Conservation (phyloP, 495 filamentous ascomycete species). For the Bacidia rubella region DNA sequence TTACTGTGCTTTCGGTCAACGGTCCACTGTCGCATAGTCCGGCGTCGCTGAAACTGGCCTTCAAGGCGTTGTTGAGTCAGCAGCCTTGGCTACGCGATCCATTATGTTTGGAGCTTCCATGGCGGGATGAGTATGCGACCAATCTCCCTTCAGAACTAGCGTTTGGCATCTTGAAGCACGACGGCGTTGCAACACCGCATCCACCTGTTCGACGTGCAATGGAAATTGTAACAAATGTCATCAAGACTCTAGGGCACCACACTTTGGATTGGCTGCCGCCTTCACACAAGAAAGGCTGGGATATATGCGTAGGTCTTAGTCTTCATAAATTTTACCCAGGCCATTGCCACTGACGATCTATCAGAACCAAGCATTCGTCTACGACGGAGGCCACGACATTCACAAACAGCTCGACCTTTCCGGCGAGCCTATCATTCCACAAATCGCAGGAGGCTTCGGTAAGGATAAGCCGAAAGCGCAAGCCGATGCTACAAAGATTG, state of each 20-base stretch:
- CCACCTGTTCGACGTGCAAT: slow-evolving; percentile 44
- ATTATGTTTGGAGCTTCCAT: slow-evolving; percentile 45
- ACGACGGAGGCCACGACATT: slow-evolving; percentile 34
- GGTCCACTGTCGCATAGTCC: slow-evolving; percentile 41
- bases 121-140: slow-evolving; percentile 35
- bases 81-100: slow-evolving; percentile 56
- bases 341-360: neutral
- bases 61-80: slow-evolving; percentile 39
- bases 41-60: slow-evolving; percentile 36
- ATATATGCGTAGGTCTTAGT: slow-evolving; percentile 20
- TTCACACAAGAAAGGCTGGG: slow-evolving; percentile 26
- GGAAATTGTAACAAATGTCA: slow-evolving; percentile 33
- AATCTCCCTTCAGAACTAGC: slow-evolving; percentile 25
- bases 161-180: slow-evolving; percentile 39
- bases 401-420: slow-evolving; percentile 37
- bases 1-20: slow-evolving; percentile 40
- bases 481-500: slow-evolving; percentile 34
- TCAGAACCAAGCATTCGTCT: slow-evolving; percentile 24
- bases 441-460: slow-evolving; percentile 26
- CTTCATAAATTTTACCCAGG: neutral
- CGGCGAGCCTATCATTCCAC: slow-evolving; percentile 35
- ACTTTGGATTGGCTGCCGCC: slow-evolving; percentile 47
- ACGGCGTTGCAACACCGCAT: slow-evolving; percentile 34
- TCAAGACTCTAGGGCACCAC: slow-evolving; percentile 42
- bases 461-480: slow-evolving; percentile 7